Evolutionary conservation across 2,329 filamentous ascomycete genomes (phyloP).

Genomic region (Botryotinia narcissicola): DNA sequence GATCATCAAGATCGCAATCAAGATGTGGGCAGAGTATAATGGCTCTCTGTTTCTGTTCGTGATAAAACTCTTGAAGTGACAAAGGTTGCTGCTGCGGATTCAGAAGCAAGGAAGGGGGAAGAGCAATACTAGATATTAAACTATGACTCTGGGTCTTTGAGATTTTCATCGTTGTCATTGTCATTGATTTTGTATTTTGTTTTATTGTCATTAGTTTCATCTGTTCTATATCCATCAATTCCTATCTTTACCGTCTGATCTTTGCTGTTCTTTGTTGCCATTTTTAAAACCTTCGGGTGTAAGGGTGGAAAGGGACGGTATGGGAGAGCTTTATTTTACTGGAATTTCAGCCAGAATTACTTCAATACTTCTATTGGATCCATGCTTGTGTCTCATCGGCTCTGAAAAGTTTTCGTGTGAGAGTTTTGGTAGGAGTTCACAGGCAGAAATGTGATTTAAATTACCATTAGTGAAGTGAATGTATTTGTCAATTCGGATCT

Average conservation of each 20-base stretch:
- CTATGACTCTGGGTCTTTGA: not conserved
- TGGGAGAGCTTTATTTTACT: not conserved
- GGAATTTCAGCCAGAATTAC: too few relatives aligned
- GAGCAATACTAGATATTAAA: not conserved
- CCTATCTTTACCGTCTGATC: fast-evolving
- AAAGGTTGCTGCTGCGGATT: not conserved
- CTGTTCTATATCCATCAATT: not conserved
- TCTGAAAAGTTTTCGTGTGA: not conserved
- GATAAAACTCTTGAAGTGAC: not conserved
- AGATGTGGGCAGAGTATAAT: not conserved
- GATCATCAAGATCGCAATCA: not conserved
- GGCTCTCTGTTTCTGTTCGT: not conserved
- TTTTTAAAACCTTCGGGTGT: not conserved
- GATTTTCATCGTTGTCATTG: not conserved
- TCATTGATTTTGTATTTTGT: not conserved
- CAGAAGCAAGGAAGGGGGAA: not conserved
- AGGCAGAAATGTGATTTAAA: not conserved
- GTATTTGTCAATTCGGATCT: not conserved
- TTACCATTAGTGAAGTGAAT: not conserved
- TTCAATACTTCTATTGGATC: not conserved
- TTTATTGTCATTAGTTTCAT: not conserved
- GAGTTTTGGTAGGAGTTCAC: not conserved
- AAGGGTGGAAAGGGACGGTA: not conserved
- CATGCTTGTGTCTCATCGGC: fast-evolving
- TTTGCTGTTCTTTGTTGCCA: not conserved